phyloP scores from a whole-genome alignment of 2,329 filamentous ascomycete species.

The Fusarium sp. region DNA sequence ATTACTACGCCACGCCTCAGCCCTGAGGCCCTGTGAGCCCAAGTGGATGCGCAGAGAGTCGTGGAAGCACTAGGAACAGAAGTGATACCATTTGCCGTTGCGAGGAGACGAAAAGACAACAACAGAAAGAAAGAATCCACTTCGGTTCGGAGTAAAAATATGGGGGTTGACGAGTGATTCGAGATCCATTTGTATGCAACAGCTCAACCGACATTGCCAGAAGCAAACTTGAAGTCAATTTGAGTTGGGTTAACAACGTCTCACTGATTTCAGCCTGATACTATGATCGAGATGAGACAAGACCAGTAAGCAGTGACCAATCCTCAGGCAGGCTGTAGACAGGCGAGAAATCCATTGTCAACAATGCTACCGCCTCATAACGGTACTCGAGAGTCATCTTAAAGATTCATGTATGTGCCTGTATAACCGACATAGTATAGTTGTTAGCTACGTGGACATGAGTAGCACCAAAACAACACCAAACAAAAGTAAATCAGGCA shows the following conservation, averaged over 20 bases:
- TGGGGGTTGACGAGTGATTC: conserved; percentile 14
- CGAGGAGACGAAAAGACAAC: conserved; percentile 24
- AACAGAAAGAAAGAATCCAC: conserved; percentile 35
- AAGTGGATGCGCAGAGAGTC: conserved; percentile 41
- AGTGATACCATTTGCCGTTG: conserved; percentile 13
- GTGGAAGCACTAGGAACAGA: conserved; percentile 45
- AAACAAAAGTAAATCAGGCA: conserved; percentile 23
- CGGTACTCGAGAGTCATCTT: neutral
- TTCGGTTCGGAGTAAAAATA: conserved; percentile 7
- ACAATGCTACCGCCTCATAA: neutral
- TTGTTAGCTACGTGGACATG: conserved; percentile 17
- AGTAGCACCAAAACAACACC: neutral
- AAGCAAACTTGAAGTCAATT: neutral
- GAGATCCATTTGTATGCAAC: conserved; percentile 16
- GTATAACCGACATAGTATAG: neutral
- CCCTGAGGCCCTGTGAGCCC: conserved; percentile 24
- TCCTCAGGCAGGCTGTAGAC: neutral
- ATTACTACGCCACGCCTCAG: conserved; percentile 36
- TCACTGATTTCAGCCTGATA: conserved; percentile 11
- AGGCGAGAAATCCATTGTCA: neutral
- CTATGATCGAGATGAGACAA: conserved; percentile 2
- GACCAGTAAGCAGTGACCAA: conserved; percentile 1
- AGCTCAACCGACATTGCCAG: neutral
- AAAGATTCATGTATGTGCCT: conserved; percentile 9
- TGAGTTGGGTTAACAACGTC: neutral